These are phyloP conservation scores for Fistulifera pelliculosa DNA, from an alignment of 108 stramenopile species.

Conservation along the genomic window DNA sequence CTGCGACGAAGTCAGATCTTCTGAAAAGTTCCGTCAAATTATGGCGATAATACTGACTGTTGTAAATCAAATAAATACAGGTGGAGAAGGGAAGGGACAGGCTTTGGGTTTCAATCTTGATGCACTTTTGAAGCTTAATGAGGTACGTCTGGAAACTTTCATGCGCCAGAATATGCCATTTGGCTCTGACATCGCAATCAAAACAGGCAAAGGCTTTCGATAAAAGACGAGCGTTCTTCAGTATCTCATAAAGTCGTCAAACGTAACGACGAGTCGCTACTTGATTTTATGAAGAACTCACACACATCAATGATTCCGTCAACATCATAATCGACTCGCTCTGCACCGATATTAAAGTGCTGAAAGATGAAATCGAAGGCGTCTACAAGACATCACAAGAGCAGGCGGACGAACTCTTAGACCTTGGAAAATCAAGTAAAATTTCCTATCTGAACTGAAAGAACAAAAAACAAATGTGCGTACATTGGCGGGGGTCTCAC, in stretches of 20 bases:
- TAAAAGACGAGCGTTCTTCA: constrained; percentile 93
- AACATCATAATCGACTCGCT: constrained; percentile 50
- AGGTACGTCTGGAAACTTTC: too few species aligned
- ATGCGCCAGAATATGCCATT: too few species aligned
- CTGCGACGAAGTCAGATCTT: constrained; percentile 71
- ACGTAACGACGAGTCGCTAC: constrained; percentile 53
- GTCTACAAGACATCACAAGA: constrained; percentile 43
- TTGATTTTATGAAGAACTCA: constrained; percentile 64
- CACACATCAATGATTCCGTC: constrained; percentile 45
- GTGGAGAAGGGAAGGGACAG: constrained; percentile 61
- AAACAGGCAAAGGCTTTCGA: constrained; percentile 90
- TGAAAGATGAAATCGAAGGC: constrained; percentile 43
- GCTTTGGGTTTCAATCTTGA: constrained; percentile 90
- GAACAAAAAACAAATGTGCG: constrained; percentile 57
- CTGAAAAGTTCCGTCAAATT: constrained; percentile 65
- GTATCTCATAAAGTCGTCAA: constrained; percentile 79
- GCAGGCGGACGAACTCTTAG: constrained; percentile 45
- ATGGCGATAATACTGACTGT: constrained; percentile 87
- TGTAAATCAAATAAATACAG: constrained; percentile 90
- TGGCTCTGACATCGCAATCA: constrained; percentile 4
- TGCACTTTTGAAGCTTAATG: constrained; percentile 87
- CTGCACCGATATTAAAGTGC: constrained; percentile 42
- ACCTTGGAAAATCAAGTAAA: constrained; percentile 22
- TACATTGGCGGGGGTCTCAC: constrained; percentile 34
- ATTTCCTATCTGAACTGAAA: constrained; percentile 40